Evolutionary conservation across 768 basidiomycete genomes (phyloP).

Genomic region (Chalciporus piperatus): DNA sequence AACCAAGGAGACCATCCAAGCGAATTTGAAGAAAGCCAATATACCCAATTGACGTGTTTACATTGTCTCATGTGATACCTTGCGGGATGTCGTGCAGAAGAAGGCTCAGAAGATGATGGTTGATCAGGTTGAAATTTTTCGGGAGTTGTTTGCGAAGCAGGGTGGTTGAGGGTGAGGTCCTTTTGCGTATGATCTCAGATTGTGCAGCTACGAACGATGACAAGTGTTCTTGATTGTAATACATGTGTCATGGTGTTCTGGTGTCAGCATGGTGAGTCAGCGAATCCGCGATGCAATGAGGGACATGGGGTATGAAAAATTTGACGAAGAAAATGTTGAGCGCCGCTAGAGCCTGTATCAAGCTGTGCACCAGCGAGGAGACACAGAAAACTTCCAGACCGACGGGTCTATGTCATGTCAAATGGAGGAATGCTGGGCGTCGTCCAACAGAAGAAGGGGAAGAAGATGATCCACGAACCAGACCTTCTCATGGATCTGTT

Average conservation of each 20-base stretch:
- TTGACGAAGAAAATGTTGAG: not conserved
- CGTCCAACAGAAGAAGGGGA: not conserved
- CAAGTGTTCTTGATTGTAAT: not conserved
- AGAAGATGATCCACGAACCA: not conserved
- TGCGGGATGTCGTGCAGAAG: constrained; percentile 9
- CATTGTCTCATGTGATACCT: constrained; percentile 15
- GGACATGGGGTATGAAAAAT: constrained; percentile 1
- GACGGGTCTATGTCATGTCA: not conserved
- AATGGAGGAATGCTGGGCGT: not conserved
- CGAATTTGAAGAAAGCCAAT: constrained; percentile 12
- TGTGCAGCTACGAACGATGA: not conserved
- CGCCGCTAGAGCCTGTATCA: not conserved
- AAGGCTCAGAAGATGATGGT: constrained; percentile 4
- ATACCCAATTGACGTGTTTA: constrained; percentile 22
- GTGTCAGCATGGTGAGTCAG: too few relatives aligned
- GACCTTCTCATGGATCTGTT: not conserved
- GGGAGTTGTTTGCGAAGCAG: not conserved
- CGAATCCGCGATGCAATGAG: constrained; percentile 1
- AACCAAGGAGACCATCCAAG: constrained; percentile 14
- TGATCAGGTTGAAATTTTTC: constrained; percentile 13
- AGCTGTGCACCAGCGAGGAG: not conserved
- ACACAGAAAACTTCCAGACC: not conserved
- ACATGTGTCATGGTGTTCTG: not conserved
- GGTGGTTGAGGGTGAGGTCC: not conserved
- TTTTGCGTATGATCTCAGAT: not conserved